phyloP scores from a whole-genome alignment of 2,329 filamentous ascomycete genomes.

The Tolypocladium tropicale region DNA sequence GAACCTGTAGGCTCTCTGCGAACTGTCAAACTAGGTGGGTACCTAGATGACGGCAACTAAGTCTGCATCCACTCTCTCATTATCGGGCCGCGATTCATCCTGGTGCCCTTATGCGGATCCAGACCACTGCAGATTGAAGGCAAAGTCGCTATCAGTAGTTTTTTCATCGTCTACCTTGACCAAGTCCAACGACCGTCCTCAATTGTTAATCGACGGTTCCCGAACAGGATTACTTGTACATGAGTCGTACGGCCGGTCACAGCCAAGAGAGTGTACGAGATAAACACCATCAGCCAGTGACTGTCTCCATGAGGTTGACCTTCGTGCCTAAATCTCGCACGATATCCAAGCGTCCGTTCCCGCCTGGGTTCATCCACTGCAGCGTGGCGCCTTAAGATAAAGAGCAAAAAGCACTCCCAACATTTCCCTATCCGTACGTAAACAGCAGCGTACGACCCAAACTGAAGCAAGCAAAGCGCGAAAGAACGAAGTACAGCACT shows the following conservation, averaged over 20 bases:
- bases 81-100: no score
- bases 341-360: not conserved
- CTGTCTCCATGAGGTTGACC: not conserved
- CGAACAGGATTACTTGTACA: not conserved
- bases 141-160: not conserved
- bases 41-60: no score
- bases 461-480: slow-evolving; percentile 8
- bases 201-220: not conserved
- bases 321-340: not conserved
- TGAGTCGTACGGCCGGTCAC: not conserved
- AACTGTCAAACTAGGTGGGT: no score
- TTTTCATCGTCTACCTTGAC: not conserved
- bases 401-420: slow-evolving; percentile 1
- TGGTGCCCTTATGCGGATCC: no score
- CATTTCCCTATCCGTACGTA: slow-evolving; percentile 2
- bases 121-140: not conserved
- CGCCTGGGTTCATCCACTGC: not conserved
- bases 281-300: not conserved
- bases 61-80: no score
- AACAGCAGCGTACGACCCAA: not conserved
- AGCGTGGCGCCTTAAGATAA: not conserved
- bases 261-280: not conserved
- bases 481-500: slow-evolving; percentile 1
- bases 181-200: not conserved
- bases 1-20: no score